Conservation (phyloP, 2,329 filamentous ascomycete species). For the Aspergillus clavatus region DNA sequence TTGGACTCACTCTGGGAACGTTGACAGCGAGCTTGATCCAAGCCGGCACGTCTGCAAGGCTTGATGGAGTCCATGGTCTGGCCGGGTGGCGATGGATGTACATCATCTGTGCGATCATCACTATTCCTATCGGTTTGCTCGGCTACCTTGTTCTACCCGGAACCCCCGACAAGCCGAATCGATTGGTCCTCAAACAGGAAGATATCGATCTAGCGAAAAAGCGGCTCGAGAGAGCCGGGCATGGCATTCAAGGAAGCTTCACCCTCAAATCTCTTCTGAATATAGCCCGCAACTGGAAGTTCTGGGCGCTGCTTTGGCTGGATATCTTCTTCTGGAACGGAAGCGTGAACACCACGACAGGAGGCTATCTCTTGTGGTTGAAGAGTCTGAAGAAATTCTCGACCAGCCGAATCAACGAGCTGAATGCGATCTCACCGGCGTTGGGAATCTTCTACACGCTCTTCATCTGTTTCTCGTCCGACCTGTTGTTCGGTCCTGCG, state of each 20-base stretch:
- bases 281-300: conserved; percentile 42
- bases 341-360: conserved; percentile 44
- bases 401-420: conserved; percentile 46
- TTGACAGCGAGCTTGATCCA: conserved; percentile 51
- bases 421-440: conserved; percentile 50
- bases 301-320: conserved; percentile 49
- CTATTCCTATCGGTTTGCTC: conserved; percentile 50
- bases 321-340: conserved; percentile 57
- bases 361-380: conserved; percentile 55
- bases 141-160: conserved; percentile 52
- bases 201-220: conserved; percentile 46
- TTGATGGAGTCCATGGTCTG: conserved; percentile 45
- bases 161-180: conserved; percentile 49
- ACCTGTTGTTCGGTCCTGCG: conserved; percentile 49
- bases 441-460: conserved; percentile 55
- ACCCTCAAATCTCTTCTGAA: conserved; percentile 24
- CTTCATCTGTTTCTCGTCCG: conserved; percentile 52
- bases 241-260: conserved; percentile 30
- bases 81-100: conserved; percentile 56
- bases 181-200: conserved; percentile 41
- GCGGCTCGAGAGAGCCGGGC: conserved; percentile 45
- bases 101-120: conserved; percentile 51
- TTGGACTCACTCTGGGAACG: conserved; percentile 49
- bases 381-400: conserved; percentile 51
- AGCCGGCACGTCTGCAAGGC: conserved; percentile 37